Evolutionary conservation across 1,284 basidiomycete genomes (phyloP).

Genomic region (Mycosarcoma mackinlayi): DNA sequence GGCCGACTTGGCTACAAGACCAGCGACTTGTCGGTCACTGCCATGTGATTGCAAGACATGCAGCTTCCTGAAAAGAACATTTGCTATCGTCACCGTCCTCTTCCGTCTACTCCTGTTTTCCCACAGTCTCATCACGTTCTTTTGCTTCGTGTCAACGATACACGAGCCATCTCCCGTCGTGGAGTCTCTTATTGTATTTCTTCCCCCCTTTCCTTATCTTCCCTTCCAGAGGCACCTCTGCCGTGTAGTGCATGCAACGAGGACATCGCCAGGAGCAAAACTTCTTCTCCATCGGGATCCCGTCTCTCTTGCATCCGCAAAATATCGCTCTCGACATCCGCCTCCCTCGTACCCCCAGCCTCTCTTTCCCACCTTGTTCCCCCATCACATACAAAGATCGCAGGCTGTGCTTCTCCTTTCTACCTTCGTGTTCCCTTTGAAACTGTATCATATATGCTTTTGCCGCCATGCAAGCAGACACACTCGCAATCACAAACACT

Average conservation of each 20-base stretch:
- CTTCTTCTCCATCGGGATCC: constrained; percentile 21
- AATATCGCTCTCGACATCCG: neutral
- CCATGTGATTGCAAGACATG: constrained; percentile 3
- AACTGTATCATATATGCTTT: constrained; percentile 19
- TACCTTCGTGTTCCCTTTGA: constrained; percentile 1
- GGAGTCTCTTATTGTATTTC: neutral
- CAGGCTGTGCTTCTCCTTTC: constrained; percentile 6
- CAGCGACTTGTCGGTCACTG: constrained; percentile 34
- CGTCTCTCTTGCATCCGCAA: constrained; percentile 26
- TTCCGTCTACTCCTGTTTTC: neutral
- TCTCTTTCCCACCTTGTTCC: constrained; percentile 13
- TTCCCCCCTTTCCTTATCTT: neutral
- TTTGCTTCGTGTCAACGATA: neutral
- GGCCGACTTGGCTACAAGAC: constrained; percentile 42
- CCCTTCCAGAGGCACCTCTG: neutral
- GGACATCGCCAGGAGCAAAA: constrained; percentile 40
- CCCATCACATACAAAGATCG: constrained; percentile 6
- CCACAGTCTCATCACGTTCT: neutral
- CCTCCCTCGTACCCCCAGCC: neutral
- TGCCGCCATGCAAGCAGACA: constrained; percentile 1
- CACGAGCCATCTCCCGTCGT: neutral
- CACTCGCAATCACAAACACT: constrained; percentile 1
- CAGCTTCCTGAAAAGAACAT: neutral
- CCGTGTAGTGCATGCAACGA: constrained; percentile 29
- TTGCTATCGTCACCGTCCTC: neutral